A percentile compares a stretch with the other conserved stretches of the same genome.
These are phyloP conservation scores for Porpolomopsis calyptriformis DNA, from an alignment of 768 basidiomycete species.

Conservation along the genomic window DNA sequence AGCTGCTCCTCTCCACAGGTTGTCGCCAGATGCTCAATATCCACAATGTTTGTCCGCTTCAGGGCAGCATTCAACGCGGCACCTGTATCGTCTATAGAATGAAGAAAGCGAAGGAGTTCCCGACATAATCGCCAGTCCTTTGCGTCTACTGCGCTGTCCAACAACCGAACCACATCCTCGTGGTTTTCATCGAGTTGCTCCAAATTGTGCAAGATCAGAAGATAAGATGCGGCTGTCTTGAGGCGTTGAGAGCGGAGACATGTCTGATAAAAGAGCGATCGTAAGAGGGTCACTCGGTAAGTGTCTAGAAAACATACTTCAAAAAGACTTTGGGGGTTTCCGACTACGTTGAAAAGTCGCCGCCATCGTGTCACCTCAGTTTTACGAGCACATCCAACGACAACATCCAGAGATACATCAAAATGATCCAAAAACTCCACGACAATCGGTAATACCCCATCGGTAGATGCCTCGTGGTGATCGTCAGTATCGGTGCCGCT, in stretches of 20 bases:
- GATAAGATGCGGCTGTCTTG: conserved; percentile 85
- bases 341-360: conserved; percentile 79
- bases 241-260: conserved; percentile 65
- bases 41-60: conserved; percentile 34
- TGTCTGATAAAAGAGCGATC: conserved; percentile 36
- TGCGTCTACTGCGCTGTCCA: conserved; percentile 62
- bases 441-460: conserved; percentile 47
- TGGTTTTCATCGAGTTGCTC: conserved; percentile 78
- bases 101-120: conserved; percentile 85
- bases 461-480: conserved; percentile 19
- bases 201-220: conserved; percentile 87
- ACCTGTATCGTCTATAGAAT: conserved; percentile 85
- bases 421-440: conserved; percentile 94
- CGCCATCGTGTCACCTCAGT: conserved; percentile 90
- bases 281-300: conserved; percentile 1
- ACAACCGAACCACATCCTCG: conserved; percentile 69
- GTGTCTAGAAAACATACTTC: conserved; percentile 43
- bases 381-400: conserved; percentile 93
- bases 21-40: background rate
- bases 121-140: conserved; percentile 88
- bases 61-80: conserved; percentile 54
- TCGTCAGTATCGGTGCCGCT: conserved; percentile 21
- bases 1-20: background rate
- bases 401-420: conserved; percentile 81
- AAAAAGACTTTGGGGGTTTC: conserved; percentile 82